Base-by-base conservation (phyloP, 371 early-diverging fungal species). In the Mortierella sp. region DNA sequence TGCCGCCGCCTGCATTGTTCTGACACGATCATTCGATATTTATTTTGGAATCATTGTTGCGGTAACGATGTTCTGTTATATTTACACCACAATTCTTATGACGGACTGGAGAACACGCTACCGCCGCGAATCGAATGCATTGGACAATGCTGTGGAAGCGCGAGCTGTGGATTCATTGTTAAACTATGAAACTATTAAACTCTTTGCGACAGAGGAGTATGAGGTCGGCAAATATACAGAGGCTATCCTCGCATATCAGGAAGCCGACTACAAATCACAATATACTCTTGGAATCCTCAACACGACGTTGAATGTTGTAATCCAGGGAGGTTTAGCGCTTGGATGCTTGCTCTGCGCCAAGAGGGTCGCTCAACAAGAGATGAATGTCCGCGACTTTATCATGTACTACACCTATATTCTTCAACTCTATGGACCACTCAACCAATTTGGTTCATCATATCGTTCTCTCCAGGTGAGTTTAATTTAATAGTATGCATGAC, bases 121-220 rank as follows among this genome's bases (percentile, higher is more conserved):
- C 78, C 88, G 98, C 57, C 88, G 97, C 10, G 86, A 86, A 47
- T 91, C 90, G 78, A 95, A 92, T 68, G 92, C 92, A 40, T 72
- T 93, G 66, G 96, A 94, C 77, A 94, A 94, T 72, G 89, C 87
- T 67, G 90, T 92, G 62, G 90, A 92, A 68, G 88, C 93, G 9
- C 92, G 90, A 37, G 93, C 93, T 6, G 98, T 97, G 4, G 98
- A 98, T 79, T 96, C 97, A 9, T 84, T 98, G 43, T 86, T 97
- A 32, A 98, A 97, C 85, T 97, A 96, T 85, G 99, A 98, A 76
- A 97, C 99, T 1, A 97, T 98, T 69, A 97, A 98, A 84, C 93
- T 93, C 70, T 95, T 93, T 86, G 91, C 90, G 52, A 92, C 92
- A 8, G 93, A 95, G 80, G 77, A 85, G 5, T 96, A 89, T 83